Evolutionary conservation across 495 filamentous ascomycete genomes (phyloP), one percentile per base, ranked within the genome.

Genomic region (Lepidopterella palustris): DNA sequence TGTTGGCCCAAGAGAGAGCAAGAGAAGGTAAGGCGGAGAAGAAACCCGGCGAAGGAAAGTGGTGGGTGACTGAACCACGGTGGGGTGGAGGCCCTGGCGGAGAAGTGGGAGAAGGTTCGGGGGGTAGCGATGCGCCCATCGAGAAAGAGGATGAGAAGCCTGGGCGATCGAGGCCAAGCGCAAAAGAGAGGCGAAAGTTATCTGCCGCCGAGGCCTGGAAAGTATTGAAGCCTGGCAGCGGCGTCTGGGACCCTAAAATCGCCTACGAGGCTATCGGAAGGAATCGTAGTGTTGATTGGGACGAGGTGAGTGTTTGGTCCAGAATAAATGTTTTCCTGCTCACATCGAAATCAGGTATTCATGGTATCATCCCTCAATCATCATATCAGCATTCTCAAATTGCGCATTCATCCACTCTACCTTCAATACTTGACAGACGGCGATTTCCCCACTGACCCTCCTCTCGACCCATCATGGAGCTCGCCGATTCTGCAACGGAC

Each of bases 331-430:
- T 8, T 1, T 24, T 5, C n/a, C 42, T 26, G 26, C 39, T 62
- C 5, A 63, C 58, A 29, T 18, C 18, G 24, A 1, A 49, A 5
- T 45, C 78, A 96, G 79, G 80, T 95, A 39, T 96, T 90, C 73
- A 81, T 96, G 66, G 66, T 95, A 50, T 90, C 87, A 48, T 82
- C 84, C 3, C 74, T 96, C 52, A 89, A 91, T 71, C 90, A 95
- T 70, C 91, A 96, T 60, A 71, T 95, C 39, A 81, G 81, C 55
- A 81, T 96, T 49, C 64, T 95, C 45, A 80, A 88, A 53, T 79
- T 92, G 25, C 81, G 86, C 26, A 82, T 96, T 49, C 89, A 90
- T 57, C 73, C 74, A 20, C 71, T 74, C 15, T 83, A 95, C 59
- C 71, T 92, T 29, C 80, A 80, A 0, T 70, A 75, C 47, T 69